These are phyloP conservation scores for Forsythia suspensa DNA, from an alignment of 257 asterid genomes.

Conservation along the genomic window DNA sequence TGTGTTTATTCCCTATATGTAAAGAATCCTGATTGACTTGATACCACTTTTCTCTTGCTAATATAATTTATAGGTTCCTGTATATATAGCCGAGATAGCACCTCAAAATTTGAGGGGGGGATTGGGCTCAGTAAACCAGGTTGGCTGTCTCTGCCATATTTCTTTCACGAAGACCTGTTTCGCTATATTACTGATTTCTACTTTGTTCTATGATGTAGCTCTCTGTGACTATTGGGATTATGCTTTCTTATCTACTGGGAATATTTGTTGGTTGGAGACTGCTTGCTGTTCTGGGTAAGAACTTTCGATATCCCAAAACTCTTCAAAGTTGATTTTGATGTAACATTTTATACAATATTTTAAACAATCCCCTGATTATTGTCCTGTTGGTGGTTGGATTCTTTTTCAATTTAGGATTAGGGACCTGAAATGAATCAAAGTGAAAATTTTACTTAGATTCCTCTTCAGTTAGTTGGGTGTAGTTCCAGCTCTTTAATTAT, in stretches of 20 bases:
- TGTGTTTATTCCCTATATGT: neutral
- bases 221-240: conserved; percentile 84
- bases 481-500: neutral
- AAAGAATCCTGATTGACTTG: neutral
- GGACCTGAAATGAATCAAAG: neutral
- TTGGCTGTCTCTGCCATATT: conserved; percentile 23
- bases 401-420: conserved; percentile 6
- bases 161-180: conserved; percentile 16
- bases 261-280: conserved; percentile 77
- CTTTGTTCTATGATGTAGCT: conserved; percentile 47
- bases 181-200: conserved; percentile 12
- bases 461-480: neutral
- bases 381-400: neutral
- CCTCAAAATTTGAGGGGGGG: conserved; percentile 74
- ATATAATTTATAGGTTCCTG: conserved; percentile 54
- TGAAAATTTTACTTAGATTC: neutral
- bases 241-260: conserved; percentile 84
- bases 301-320: conserved; percentile 3
- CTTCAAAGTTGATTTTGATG: neutral
- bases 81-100: conserved; percentile 77
- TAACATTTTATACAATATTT: neutral
- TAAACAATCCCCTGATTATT: neutral
- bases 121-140: conserved; percentile 77
- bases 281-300: conserved; percentile 88
- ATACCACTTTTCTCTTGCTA: neutral